These are phyloP conservation scores for Auricularia sp. DNA, from an alignment of 768 basidiomycete genomes.

Conservation along the genomic window DNA sequence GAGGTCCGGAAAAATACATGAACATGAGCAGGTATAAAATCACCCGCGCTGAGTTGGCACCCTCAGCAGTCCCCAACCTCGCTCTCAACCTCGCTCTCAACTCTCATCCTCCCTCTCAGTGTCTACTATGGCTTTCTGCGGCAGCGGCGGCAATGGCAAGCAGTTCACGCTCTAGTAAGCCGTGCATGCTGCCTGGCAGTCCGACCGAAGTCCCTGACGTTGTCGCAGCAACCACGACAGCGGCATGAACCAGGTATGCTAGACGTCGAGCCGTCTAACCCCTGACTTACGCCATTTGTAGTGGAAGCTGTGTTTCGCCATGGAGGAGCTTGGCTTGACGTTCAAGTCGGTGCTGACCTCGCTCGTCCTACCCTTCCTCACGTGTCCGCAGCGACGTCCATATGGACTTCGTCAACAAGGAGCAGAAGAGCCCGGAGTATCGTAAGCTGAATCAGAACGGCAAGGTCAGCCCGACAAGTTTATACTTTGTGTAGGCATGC, in stretches of 20 bases:
- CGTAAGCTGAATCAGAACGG: not conserved
- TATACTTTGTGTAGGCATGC: not conserved
- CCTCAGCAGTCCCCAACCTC: not conserved
- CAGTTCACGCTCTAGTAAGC: slow-evolving; percentile 19
- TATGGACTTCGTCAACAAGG: slow-evolving; percentile 19
- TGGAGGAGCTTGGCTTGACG: slow-evolving; percentile 4
- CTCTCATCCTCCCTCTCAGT: not conserved
- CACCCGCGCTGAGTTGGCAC: not conserved
- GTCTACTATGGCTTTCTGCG: not conserved
- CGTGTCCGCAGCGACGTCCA: slow-evolving; percentile 12
- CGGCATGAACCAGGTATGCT: slow-evolving; percentile 7
- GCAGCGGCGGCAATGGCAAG: slow-evolving; percentile 13
- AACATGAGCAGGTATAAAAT: not conserved
- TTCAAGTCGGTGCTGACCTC: not conserved
- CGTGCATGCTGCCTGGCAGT: not conserved
- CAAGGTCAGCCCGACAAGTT: not conserved
- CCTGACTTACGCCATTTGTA: not conserved
- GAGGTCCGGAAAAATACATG: not conserved
- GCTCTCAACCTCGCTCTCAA: not conserved
- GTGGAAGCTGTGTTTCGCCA: slow-evolving; percentile 2
- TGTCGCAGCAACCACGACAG: not conserved
- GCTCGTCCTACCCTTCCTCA: not conserved
- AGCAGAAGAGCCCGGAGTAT: slow-evolving; percentile 17
- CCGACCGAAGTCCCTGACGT: not conserved
- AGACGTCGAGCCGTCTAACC: not conserved